A percentile compares a stretch with the other conserved stretches of the same genome.
Conservation (phyloP, 495 filamentous ascomycete species). For the Acidomyces sp. region DNA sequence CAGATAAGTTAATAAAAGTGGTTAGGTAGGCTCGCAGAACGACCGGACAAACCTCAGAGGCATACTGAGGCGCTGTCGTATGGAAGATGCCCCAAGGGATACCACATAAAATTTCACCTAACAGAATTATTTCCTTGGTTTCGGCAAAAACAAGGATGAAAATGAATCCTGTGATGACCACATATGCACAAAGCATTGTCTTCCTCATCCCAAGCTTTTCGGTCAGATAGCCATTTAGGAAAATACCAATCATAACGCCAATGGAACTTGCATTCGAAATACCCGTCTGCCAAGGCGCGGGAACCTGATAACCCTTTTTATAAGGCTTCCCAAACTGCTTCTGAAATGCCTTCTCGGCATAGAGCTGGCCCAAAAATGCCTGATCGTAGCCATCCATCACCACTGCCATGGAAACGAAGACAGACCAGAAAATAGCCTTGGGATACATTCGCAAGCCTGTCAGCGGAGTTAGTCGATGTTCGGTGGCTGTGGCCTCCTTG, state of each 20-base stretch:
- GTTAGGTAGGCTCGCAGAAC: conserved; percentile 34
- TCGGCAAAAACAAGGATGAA: conserved; percentile 65
- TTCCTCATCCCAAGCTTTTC: conserved; percentile 56
- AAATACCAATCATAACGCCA: conserved; percentile 63
- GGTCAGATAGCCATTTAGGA: conserved; percentile 61
- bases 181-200: conserved; percentile 54
- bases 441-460: conserved; percentile 38
- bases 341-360: conserved; percentile 38
- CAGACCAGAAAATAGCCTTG: conserved; percentile 46
- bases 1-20: conserved; percentile 32
- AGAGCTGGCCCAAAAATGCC: conserved; percentile 39
- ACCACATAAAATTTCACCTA: conserved; percentile 61
- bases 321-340: conserved; percentile 49
- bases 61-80: conserved; percentile 38
- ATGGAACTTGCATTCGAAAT: conserved; percentile 51
- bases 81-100: conserved; percentile 57
- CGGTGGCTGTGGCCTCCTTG: conserved; percentile 15
- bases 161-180: conserved; percentile 51
- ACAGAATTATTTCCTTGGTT: conserved; percentile 53
- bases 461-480: conserved; percentile 23
- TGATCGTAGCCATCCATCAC: conserved; percentile 55
- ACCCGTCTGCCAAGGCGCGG: conserved; percentile 64
- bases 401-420: conserved; percentile 49
- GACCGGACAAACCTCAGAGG: conserved; percentile 51
- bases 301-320: conserved; percentile 51